Conservation (phyloP, 805 yeast genomes). For the Saccharomycodes ludwigii region DNA sequence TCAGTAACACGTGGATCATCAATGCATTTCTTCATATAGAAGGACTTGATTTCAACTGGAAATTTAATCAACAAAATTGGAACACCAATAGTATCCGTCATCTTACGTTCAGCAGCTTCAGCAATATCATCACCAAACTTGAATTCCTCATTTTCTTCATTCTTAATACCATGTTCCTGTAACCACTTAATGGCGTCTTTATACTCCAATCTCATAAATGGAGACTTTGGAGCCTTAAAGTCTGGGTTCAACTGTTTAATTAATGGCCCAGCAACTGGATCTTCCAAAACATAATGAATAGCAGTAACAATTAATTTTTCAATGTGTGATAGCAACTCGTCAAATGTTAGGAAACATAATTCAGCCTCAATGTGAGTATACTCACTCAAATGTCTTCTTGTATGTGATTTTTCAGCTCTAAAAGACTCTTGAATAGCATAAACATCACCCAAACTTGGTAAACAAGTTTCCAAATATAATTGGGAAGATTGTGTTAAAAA, state of each 20-base stretch:
- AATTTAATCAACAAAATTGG: conserved; percentile 88
- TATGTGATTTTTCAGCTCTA: conserved; percentile 98
- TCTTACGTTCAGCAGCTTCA: conserved; percentile 98
- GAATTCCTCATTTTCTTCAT: conserved; percentile 90
- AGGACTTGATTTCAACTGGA: conserved; percentile 95
- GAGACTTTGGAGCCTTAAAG: conserved; percentile 69
- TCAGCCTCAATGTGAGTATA: conserved; percentile 97
- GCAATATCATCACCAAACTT: conserved; percentile 98
- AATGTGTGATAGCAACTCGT: conserved; percentile 73
- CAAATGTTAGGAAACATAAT: conserved; percentile 76
- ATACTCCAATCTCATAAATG: conserved; percentile 88
- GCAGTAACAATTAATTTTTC: conserved; percentile 64
- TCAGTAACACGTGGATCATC: conserved; percentile 95
- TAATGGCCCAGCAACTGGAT: conserved; percentile 86
- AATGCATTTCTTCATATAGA: conserved; percentile 88
- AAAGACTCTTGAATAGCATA: conserved; percentile 96
- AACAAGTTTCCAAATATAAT: conserved; percentile 88
- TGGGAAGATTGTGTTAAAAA: conserved; percentile 95
- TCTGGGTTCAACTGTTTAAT: conserved; percentile 86
- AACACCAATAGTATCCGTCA: conserved; percentile 89
- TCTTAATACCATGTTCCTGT: conserved; percentile 85
- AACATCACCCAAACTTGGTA: conserved; percentile 94
- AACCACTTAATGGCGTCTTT: conserved; percentile 90
- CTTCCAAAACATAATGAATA: conserved; percentile 68
- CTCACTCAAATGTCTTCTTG: conserved; percentile 95